Conservation (phyloP, 202 grass and related monocot genomes). For the Panicum hallii region DNA sequence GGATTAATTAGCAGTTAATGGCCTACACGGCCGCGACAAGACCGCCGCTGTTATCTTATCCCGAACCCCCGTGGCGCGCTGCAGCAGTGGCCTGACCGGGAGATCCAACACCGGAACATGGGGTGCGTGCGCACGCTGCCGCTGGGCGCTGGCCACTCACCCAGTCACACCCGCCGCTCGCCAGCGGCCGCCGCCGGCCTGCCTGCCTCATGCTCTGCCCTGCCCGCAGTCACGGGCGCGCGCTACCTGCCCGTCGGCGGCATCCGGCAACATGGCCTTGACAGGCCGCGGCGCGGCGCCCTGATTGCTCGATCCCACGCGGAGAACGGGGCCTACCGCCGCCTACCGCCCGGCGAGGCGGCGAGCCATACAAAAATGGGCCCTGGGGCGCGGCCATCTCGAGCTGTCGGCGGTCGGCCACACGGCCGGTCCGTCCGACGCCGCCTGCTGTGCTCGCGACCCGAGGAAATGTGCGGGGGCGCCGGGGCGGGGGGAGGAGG, state of each 20-base stretch:
- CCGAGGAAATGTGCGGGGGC: conserved; percentile 21
- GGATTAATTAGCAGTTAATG: background rate
- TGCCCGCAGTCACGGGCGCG: conserved; percentile 38
- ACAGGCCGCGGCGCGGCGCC: background rate
- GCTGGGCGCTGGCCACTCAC: background rate
- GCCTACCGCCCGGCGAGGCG: background rate
- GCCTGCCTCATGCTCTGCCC: background rate
- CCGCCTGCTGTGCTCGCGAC: background rate
- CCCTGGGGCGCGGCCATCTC: conserved; percentile 11
- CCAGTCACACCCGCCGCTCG: background rate
- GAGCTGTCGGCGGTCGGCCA: conserved; percentile 35
- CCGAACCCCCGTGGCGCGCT: background rate
- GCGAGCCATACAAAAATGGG: background rate
- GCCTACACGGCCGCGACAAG: background rate
- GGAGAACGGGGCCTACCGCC: conserved; percentile 37
- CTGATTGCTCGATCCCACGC: conserved; percentile 13
- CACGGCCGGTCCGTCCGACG: background rate
- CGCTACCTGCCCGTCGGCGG: conserved; percentile 26
- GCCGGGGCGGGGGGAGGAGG: background rate
- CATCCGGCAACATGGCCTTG: conserved; percentile 22
- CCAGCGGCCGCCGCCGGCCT: background rate
- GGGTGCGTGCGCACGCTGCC: background rate
- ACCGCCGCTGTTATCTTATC: conserved; percentile 1
- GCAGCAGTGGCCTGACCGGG: conserved; percentile 25
- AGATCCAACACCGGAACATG: conserved; percentile 56